These are phyloP conservation scores for Xylaria venustula DNA, from an alignment of 495 filamentous ascomycete species.

Conservation along the genomic window DNA sequence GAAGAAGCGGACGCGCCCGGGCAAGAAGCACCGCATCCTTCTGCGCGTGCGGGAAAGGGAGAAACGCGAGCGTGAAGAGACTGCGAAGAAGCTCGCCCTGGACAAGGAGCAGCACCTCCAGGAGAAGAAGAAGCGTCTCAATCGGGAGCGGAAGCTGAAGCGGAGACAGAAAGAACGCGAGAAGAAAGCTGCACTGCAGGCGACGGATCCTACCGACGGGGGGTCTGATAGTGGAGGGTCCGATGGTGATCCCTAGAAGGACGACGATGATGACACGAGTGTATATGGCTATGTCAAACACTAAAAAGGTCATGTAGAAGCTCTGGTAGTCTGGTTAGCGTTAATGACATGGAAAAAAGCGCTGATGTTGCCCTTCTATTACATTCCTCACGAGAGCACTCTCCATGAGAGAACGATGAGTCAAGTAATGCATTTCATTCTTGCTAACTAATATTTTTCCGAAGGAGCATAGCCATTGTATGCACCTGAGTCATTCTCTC, in stretches of 20 bases:
- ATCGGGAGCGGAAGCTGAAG: slow-evolving; percentile 53
- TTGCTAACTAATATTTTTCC: not conserved
- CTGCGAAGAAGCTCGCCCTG: slow-evolving; percentile 25
- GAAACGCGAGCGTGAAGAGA: slow-evolving; percentile 30
- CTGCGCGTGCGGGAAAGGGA: slow-evolving; percentile 37
- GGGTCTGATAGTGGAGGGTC: too few species aligned
- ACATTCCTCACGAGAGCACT: too few species aligned
- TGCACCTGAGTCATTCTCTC: not conserved
- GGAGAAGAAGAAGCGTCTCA: slow-evolving; percentile 54
- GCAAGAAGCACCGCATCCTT: slow-evolving; percentile 54
- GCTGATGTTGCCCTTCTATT: too few species aligned
- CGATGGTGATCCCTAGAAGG: not conserved
- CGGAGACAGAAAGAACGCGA: slow-evolving; percentile 49
- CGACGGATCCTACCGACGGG: not conserved
- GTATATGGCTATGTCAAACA: not conserved
- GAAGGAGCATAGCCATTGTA: not conserved
- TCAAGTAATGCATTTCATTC: slow-evolving; percentile 4
- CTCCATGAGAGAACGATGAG: not conserved
- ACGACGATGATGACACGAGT: not conserved
- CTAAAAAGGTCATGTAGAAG: not conserved
- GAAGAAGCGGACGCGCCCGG: slow-evolving; percentile 44
- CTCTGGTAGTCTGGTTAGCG: too few species aligned
- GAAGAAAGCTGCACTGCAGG: slow-evolving; percentile 31
- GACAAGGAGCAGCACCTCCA: slow-evolving; percentile 49
- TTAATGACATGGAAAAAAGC: too few species aligned